phyloP scores from a whole-genome alignment of 768 basidiomycete species.

The Mycena epipterygia region DNA sequence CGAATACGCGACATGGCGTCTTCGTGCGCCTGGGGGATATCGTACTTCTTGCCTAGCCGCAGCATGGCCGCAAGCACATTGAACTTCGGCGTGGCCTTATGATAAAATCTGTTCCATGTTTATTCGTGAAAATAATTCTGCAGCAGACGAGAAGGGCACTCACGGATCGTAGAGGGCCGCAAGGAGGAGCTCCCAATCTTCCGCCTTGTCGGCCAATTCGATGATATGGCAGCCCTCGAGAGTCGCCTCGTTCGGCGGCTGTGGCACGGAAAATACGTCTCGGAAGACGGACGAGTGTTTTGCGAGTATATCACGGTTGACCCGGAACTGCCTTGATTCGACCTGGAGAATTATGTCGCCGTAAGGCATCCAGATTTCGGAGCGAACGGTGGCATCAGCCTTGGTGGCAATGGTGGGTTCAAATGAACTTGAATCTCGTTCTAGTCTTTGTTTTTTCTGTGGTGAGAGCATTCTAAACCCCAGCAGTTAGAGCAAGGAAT shows the following conservation, averaged over 20 bases:
- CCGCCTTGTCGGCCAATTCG: background rate
- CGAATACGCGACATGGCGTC: conserved; percentile 19
- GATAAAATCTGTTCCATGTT: background rate
- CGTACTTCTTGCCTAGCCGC: conserved; percentile 31
- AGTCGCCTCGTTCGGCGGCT: background rate
- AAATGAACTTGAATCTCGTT: background rate
- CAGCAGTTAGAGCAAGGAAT: no score
- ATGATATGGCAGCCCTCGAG: background rate
- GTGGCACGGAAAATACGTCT: background rate
- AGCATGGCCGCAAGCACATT: conserved; percentile 17
- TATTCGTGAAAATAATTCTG: background rate
- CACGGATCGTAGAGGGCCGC: conserved; percentile 2
- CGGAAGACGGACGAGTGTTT: background rate
- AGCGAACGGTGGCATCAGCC: background rate
- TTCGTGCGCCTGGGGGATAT: background rate
- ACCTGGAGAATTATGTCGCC: conserved; percentile 22
- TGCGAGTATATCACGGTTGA: conserved; percentile 13
- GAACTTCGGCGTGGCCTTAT: background rate
- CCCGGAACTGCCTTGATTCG: conserved; percentile 4
- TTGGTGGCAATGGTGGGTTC: background rate
- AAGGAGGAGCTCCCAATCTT: conserved; percentile 2
- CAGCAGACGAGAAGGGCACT: background rate
- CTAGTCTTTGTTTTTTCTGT: background rate
- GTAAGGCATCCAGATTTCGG: conserved; percentile 21
- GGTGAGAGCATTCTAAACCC: no score